Percentiles rank a stretch among this genome's conserved stretches.
Conservation (phyloP, 1,284 basidiomycete species). For the Trametes polyzona region DNA sequence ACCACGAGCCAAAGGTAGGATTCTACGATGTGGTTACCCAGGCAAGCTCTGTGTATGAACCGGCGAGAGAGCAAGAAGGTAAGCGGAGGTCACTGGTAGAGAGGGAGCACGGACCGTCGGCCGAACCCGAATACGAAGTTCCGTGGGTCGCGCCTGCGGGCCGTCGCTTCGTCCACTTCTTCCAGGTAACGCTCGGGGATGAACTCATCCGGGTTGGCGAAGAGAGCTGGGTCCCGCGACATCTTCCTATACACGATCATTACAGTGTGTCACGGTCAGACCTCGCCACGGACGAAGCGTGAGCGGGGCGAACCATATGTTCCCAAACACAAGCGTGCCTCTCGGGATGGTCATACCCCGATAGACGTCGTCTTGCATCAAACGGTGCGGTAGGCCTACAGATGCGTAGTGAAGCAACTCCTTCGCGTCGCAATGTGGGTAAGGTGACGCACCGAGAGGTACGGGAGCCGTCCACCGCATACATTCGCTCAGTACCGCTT, state of each 20-base stretch:
- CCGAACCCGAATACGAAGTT: slow-evolving; percentile 38
- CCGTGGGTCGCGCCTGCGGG: slow-evolving; percentile 30
- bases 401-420: background rate
- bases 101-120: slow-evolving; percentile 3
- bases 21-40: slow-evolving; percentile 47
- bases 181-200: slow-evolving; percentile 38
- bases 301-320: background rate
- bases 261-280: too few species aligned
- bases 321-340: slow-evolving; percentile 10
- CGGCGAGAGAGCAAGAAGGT: too few species aligned
- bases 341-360: slow-evolving; percentile 11
- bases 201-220: slow-evolving; percentile 39
- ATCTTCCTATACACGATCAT: slow-evolving; percentile 28
- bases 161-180: slow-evolving; percentile 25
- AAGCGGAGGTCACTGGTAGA: background rate
- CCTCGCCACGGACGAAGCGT: too few species aligned
- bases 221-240: slow-evolving; percentile 39
- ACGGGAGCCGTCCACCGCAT: slow-evolving; percentile 20
- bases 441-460: background rate
- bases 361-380: slow-evolving; percentile 9
- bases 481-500: slow-evolving; percentile 32
- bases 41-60: slow-evolving; percentile 36
- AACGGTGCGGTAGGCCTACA: background rate
- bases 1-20: slow-evolving; percentile 48
- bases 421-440: background rate